Conservation (phyloP, 2,329 filamentous ascomycete genomes). For the Alternaria postmessia region DNA sequence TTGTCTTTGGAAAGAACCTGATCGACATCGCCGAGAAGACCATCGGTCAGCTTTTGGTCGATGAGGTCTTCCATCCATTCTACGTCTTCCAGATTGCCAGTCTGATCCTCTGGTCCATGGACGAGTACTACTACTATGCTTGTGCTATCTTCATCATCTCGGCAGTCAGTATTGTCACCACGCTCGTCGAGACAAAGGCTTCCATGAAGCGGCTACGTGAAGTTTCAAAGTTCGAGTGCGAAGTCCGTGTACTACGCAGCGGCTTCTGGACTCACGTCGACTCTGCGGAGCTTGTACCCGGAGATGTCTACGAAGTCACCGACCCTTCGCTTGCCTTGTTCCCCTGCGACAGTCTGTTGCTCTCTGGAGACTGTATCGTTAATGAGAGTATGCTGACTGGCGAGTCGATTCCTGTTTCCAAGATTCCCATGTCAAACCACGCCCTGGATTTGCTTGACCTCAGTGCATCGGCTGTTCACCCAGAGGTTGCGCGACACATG, state of each 20-base stretch:
- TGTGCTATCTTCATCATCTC: conserved; percentile 95
- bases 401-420: conserved; percentile 96
- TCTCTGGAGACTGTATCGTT: conserved; percentile 96
- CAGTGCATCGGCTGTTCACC: conserved; percentile 80
- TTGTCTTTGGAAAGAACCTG: conserved; percentile 87
- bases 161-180: conserved; percentile 86
- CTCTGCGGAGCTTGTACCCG: conserved; percentile 89
- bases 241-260: conserved; percentile 89
- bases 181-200: conserved; percentile 87
- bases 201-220: conserved; percentile 92
- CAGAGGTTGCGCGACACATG: conserved; percentile 86
- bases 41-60: conserved; percentile 80
- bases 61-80: conserved; percentile 97
- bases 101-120: conserved; percentile 90
- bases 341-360: conserved; percentile 87
- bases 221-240: conserved; percentile 93
- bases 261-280: conserved; percentile 93
- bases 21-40: conserved; percentile 96
- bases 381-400: conserved; percentile 99
- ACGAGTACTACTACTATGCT: conserved; percentile 98
- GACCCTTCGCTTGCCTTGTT: conserved; percentile 89
- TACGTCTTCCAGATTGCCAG: conserved; percentile 98
- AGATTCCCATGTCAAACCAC: conserved; percentile 82
- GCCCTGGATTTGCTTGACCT: conserved; percentile 79
- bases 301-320: conserved; percentile 95